Conservation (phyloP, 768 basidiomycete species). For the Trametes villosa region DNA sequence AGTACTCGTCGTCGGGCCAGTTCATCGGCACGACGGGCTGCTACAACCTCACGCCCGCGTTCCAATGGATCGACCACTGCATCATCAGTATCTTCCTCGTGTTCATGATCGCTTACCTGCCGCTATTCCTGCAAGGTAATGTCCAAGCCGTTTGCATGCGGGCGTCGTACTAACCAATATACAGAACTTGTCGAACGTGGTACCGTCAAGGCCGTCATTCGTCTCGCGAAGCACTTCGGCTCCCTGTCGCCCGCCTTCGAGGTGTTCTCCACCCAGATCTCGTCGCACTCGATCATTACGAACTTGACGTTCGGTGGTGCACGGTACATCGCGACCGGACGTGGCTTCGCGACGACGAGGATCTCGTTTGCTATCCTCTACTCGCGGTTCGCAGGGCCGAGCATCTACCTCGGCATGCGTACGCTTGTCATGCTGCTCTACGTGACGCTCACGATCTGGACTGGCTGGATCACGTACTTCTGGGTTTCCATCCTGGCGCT, state of each 20-base stretch:
- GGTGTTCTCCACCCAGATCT: constrained; percentile 97
- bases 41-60: constrained; percentile 93
- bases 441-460: constrained; percentile 91
- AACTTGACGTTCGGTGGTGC: constrained; percentile 98
- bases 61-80: constrained; percentile 93
- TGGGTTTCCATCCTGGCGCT: constrained; percentile 94
- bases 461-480: constrained; percentile 94
- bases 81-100: constrained; percentile 99
- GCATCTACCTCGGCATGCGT: constrained; percentile 96
- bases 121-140: constrained; percentile 92
- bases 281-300: constrained; percentile 95
- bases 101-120: constrained; percentile 96
- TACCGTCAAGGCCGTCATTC: constrained; percentile 87
- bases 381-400: constrained; percentile 98
- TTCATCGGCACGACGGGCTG: constrained; percentile 85
- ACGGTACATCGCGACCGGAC: constrained; percentile 97
- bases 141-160: background rate
- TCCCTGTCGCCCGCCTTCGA: constrained; percentile 97
- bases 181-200: constrained; percentile 95
- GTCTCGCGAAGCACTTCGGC: constrained; percentile 91
- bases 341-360: constrained; percentile 96
- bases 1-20: constrained; percentile 72
- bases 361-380: constrained; percentile 95
- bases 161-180: constrained; percentile 28
- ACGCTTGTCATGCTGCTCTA: constrained; percentile 92